Base-by-base conservation (phyloP, 352 stramenopile species). In the Salisapilia sapeloensis region DNA sequence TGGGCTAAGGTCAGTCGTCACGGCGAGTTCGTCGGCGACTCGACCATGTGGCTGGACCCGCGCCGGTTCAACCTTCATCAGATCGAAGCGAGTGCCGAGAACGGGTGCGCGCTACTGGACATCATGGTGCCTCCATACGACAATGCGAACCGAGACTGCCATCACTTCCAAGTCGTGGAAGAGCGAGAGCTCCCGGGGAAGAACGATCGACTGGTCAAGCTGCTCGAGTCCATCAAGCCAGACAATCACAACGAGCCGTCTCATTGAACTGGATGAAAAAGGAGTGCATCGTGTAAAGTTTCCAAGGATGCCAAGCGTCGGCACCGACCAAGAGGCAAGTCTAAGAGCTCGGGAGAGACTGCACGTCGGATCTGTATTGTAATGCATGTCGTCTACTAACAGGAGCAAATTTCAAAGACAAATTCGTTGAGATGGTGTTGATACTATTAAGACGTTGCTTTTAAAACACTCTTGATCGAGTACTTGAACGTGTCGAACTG, bases 41-140 rank as follows among this genome's bases (percentile, higher is more conserved):
- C 58, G 13, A 87, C 72, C 6, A 82, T 81, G 54, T 83, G 71
- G 65, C 50, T 87, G 26, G 71, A 84, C 30, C 72, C 72, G 6
- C 71, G 66, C 36, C 63, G 69, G 16, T 82, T 84, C 44, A 87
- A 87, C 35, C 48, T 87, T 23, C 72, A 87, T 34, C 62, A 83
- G 27, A 78, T 87, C 35, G 55, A 69, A 35, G 72, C 69, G 9
- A 80, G 69, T 30, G 56, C 56, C 11, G 49, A 64, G 5, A 80
- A 80, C 29, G 72, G 72, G 5, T 87, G 72, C 35, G 72, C 72
- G 8, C 43, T 87, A 31, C 48, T 87, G 22, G 72, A 87, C 26
- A 72, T 87, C 33, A 87, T 83, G 69, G 65, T 87, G 20, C 72
- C 72, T n/a, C 72, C 72, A 8, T 87, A 87, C 53, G 64, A 87